Base-by-base conservation (phyloP, 2,329 filamentous ascomycete genomes). In the Cryphonectria naterciae region DNA sequence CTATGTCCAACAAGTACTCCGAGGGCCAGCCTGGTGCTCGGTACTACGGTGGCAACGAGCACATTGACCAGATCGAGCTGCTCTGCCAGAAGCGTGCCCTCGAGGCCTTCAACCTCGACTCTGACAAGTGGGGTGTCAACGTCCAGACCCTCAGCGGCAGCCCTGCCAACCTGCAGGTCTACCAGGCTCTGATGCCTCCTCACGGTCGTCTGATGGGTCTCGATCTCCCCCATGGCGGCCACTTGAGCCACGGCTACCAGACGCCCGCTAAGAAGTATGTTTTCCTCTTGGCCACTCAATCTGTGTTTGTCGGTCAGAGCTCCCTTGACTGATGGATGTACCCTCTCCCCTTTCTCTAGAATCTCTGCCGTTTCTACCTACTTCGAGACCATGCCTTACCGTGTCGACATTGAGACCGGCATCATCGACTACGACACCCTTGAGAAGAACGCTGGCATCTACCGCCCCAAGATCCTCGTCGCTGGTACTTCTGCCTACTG, bases 1-100 rank as follows among this genome's bases (percentile, higher is more conserved):
- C 93, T 82, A 97, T 96, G 93, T 94, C 93, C 84, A 97, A 99
- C 90, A 99, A 99, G 87, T 99, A 99, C 89, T 98, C 94, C 25
- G 96, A 99, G 88, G 96, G 96, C 75, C 97, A 97, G 83, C 96
- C 96, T 76, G 96, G 96, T 81, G 96, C 96, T 78, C 92, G 96
- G 84, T 99, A 99, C 89, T 99, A 99, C 80, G 96, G 96, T 80
- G 96, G 96, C 80, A 99, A 99, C 87, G 93, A 99, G 88, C 94
- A 96, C 88, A 99, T 99, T 77, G 96, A 99, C 83, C 88, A 93
- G 83, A 94, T 98, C 79, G 96, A 99, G 89, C 88, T 93, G 76
- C 92, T 96, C 73, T 99, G 96, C 89, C 96, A 99, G 87, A 88
- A 90, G 82, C 92, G 96, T 84, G 96, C 96, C 75, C 92, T 99